Percentiles rank a stretch among this genome's conserved stretches.
These are phyloP conservation scores for Alternaria sp. DNA, from an alignment of 2,329 filamentous ascomycete genomes.

Conservation along the genomic window DNA sequence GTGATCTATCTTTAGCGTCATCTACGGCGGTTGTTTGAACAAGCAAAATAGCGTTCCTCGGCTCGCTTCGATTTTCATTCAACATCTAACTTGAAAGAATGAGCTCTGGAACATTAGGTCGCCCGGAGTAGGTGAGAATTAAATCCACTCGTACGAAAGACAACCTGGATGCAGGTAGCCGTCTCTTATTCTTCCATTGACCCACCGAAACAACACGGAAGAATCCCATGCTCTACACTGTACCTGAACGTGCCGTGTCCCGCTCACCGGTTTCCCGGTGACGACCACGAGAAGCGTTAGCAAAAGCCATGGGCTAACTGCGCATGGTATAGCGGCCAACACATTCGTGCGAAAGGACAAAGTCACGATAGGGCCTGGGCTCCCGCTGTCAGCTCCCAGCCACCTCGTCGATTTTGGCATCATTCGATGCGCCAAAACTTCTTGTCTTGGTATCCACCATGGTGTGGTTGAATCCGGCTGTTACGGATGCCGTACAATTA, in stretches of 20 bases:
- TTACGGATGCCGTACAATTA: not conserved
- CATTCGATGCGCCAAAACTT: slow-evolving; percentile 1
- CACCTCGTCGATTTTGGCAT: slow-evolving; percentile 5
- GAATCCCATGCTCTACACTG: slow-evolving; percentile 3
- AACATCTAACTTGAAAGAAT: not conserved
- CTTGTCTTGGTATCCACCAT: not conserved
- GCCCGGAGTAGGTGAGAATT: not conserved
- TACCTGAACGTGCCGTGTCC: slow-evolving; percentile 19
- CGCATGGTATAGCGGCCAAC: slow-evolving; percentile 2
- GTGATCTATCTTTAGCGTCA: not conserved
- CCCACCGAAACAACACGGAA: not conserved
- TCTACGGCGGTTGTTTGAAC: not conserved
- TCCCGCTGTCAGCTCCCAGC: slow-evolving; percentile 10
- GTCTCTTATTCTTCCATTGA: not conserved
- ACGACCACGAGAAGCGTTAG: slow-evolving; percentile 8
- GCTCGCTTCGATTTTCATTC: not conserved
- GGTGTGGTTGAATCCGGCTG: not conserved
- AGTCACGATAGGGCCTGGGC: not conserved
- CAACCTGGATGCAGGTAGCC: slow-evolving; percentile 8
- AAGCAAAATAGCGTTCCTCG: not conserved
- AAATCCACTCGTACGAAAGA: not conserved
- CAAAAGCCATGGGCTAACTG: slow-evolving; percentile 4
- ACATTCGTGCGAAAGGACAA: not conserved
- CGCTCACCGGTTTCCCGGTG: slow-evolving; percentile 16
- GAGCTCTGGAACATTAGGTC: not conserved